These are phyloP conservation scores for Globisporangium solare DNA, from an alignment of 352 stramenopile species.

Conservation along the genomic window DNA sequence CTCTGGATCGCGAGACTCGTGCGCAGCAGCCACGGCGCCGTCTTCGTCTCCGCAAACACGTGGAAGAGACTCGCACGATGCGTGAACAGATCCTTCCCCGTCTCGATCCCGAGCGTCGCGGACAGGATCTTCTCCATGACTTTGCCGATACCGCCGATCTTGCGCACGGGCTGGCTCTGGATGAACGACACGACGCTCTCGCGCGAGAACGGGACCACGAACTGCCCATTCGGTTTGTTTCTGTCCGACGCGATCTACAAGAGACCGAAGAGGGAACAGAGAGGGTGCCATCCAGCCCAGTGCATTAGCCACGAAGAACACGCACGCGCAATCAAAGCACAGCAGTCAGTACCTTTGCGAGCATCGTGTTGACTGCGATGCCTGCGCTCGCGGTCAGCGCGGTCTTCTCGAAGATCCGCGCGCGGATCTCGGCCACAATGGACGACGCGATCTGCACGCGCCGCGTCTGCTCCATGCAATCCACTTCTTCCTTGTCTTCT, in stretches of 20 bases:
- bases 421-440: conserved; percentile 82
- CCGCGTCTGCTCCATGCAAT: conserved; percentile 9
- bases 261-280: too few relatives aligned
- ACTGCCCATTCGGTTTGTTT: conserved; percentile 97
- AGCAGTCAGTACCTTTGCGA: conserved; percentile 84
- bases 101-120: conserved; percentile 77
- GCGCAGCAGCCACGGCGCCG: conserved; percentile 65
- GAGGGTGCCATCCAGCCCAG: too few relatives aligned
- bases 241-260: conserved; percentile 90
- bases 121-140: conserved; percentile 93
- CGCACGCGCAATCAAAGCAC: conserved; percentile 9
- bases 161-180: conserved; percentile 82
- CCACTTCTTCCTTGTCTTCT: background rate
- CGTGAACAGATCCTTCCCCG: conserved; percentile 69
- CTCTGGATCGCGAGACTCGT: conserved; percentile 61
- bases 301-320: background rate
- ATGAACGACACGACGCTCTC: conserved; percentile 86
- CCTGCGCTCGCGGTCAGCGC: conserved; percentile 93
- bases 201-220: conserved; percentile 78
- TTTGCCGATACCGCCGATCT: conserved; percentile 94
- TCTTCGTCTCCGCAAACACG: conserved; percentile 55
- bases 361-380: conserved; percentile 87
- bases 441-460: conserved; percentile 36
- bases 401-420: conserved; percentile 78
- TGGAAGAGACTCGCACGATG: conserved; percentile 55